Percentiles rank a stretch among this genome's conserved stretches.
Evolutionary conservation across 192 early-diverging fungal species (phyloP).

Genomic region (Chytriomyces confervae): DNA sequence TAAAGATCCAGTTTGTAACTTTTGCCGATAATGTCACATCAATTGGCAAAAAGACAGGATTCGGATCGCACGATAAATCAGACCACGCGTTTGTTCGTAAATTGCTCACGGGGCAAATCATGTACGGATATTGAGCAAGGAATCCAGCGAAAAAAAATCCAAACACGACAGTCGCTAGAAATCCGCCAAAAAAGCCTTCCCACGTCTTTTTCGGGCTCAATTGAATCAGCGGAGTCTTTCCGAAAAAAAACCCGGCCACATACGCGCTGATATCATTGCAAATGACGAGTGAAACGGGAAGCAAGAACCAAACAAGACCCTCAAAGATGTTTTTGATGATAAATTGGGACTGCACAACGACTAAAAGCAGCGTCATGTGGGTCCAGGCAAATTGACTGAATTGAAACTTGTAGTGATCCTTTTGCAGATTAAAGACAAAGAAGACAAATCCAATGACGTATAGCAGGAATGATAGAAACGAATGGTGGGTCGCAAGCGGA

Average conservation of each 20-base stretch:
- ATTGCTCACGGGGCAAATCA: slow-evolving; percentile 70
- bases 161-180: slow-evolving; percentile 85
- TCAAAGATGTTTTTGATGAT: slow-evolving; percentile 98
- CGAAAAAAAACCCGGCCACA: slow-evolving; percentile 94
- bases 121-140: slow-evolving; percentile 66
- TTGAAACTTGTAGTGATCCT: slow-evolving; percentile 93
- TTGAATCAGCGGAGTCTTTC: slow-evolving; percentile 86
- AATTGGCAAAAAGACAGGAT: slow-evolving; percentile 60
- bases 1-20: not conserved
- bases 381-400: slow-evolving; percentile 97
- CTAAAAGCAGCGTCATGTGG: slow-evolving; percentile 92
- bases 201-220: slow-evolving; percentile 98
- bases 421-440: slow-evolving; percentile 92
- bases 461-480: slow-evolving; percentile 89
- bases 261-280: slow-evolving; percentile 97
- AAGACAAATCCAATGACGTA: slow-evolving; percentile 90
- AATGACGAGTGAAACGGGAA: slow-evolving; percentile 88
- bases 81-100: slow-evolving; percentile 60
- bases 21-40: not conserved
- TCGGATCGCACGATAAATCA: slow-evolving; percentile 57
- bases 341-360: slow-evolving; percentile 93
- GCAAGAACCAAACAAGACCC: slow-evolving; percentile 95
- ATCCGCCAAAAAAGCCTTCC: slow-evolving; percentile 94
- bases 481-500: slow-evolving; percentile 90
- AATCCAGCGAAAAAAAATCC: slow-evolving; percentile 69